Evolutionary conservation across 306 rosid genomes (phyloP).

Genomic region (Cicer arietinum): DNA sequence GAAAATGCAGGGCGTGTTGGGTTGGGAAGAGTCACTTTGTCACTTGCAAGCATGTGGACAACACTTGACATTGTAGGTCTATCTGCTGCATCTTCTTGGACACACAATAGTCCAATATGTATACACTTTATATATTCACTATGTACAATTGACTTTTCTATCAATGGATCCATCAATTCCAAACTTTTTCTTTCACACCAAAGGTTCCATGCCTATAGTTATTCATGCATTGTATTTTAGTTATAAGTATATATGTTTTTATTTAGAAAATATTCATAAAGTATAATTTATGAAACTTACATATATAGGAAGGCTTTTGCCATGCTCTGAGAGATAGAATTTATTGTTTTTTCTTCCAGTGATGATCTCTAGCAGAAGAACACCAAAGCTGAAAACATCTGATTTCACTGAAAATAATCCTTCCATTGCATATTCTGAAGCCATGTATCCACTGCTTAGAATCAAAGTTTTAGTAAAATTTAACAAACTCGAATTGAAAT

Average conservation of each 20-base stretch:
- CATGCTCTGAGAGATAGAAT: slow-evolving; percentile 48
- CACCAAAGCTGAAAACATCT: slow-evolving; percentile 59
- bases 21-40: slow-evolving; percentile 45
- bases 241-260: neutral
- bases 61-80: slow-evolving; percentile 64
- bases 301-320: slow-evolving; percentile 51
- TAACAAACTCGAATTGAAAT: neutral
- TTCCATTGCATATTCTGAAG: slow-evolving; percentile 65
- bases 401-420: slow-evolving; percentile 56
- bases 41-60: slow-evolving; percentile 52
- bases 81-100: slow-evolving; percentile 60
- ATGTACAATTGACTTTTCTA: slow-evolving; percentile 37
- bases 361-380: slow-evolving; percentile 57
- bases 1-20: slow-evolving; percentile 60
- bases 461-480: slow-evolving; percentile 5
- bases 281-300: slow-evolving; percentile 32
- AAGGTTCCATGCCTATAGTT: slow-evolving; percentile 55
- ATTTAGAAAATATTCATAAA: neutral
- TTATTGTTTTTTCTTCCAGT: slow-evolving; percentile 47
- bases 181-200: slow-evolving; percentile 55
- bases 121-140: slow-evolving; percentile 47
- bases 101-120: slow-evolving; percentile 61
- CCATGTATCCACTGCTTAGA: slow-evolving; percentile 63
- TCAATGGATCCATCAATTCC: slow-evolving; percentile 55
- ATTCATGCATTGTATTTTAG: slow-evolving; percentile 1